Base-by-base conservation (phyloP, 768 basidiomycete genomes). In the Gloeostereum incarnatum region DNA sequence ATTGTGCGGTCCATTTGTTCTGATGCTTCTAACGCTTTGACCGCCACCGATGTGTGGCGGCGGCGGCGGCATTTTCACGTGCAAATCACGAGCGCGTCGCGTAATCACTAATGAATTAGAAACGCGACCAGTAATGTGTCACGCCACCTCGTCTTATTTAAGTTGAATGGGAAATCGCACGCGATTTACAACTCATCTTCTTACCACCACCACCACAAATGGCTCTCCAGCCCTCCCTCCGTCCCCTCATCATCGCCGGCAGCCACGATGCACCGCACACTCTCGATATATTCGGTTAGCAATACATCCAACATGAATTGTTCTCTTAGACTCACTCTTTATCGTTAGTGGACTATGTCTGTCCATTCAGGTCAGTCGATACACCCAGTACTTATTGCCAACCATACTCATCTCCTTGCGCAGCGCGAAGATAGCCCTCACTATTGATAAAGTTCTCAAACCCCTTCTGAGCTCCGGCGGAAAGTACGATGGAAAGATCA, bases 311-410 rank as follows among this genome's bases (percentile, higher is more conserved):
- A 5, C 30, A 32, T 17, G 8, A 14, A 17, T 22, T 10, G 25
- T n/a, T n/a, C 7, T 42, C 11, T 14, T 23, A 1, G 30, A 11
- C 21, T 38, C n/a, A 10, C 30, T 18, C 20, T 20, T 17, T 16
- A 16, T 36, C 21, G n/a, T 1, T 45, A 88, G 85, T 89, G 61
- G 89, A 90, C 58, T 89, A 85, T 56, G 84, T 88, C 49, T 92
- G 88, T 49, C 87, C 87, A 1, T 90, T 65, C 68, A 86, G 81
- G 81, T 79, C n/a, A n/a, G 26, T 18, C 13, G 13, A 39, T n/a
- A 7, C 6, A 5, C 27, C 8, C 5, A 3, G 24, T 11, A 4
- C 20, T 38, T 25, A 35, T 42, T 31, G 14, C 11, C 24, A 7
- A 36, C 16, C 22, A 35, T 31, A n/a, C 37, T 23, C 38, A 8